Evolutionary conservation across 1,139 yeast genomes (phyloP).

Genomic region (Saccharomycopsis phalli): DNA sequence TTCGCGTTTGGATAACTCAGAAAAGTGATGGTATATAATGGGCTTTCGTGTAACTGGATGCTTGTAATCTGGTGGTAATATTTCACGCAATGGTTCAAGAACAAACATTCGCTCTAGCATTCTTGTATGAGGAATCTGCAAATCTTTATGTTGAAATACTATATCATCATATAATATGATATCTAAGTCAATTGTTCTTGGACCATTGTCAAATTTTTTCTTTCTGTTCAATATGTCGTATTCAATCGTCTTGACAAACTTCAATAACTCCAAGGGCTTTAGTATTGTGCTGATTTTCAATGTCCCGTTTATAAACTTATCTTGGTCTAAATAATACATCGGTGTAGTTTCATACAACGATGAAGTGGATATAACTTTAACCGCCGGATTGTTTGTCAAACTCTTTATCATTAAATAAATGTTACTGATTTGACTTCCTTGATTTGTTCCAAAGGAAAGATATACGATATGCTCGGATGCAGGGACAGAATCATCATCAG

Average conservation of each 20-base stretch:
- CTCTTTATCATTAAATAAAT: slow-evolving; percentile 49
- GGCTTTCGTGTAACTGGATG: slow-evolving; percentile 63
- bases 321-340: slow-evolving; percentile 80
- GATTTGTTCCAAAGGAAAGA: slow-evolving; percentile 85
- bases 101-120: slow-evolving; percentile 91
- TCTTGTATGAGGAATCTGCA: slow-evolving; percentile 76
- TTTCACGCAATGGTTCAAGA: slow-evolving; percentile 76
- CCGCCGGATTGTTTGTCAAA: slow-evolving; percentile 34
- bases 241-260: slow-evolving; percentile 64
- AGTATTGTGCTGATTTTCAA: slow-evolving; percentile 48
- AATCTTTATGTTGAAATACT: slow-evolving; percentile 29
- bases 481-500: background rate
- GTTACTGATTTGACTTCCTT: slow-evolving; percentile 61
- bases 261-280: slow-evolving; percentile 56
- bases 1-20: background rate
- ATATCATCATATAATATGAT: slow-evolving; percentile 63
- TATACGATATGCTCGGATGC: slow-evolving; percentile 46
- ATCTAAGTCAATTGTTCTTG: slow-evolving; percentile 84
- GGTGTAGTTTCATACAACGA: slow-evolving; percentile 84
- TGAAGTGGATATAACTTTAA: slow-evolving; percentile 54
- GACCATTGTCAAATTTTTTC: slow-evolving; percentile 81
- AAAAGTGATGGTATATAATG: slow-evolving; percentile 6
- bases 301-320: slow-evolving; percentile 79
- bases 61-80: slow-evolving; percentile 42
- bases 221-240: slow-evolving; percentile 61